A percentile compares a stretch with the other conserved stretches of the same genome.
Evolutionary conservation across 1,284 basidiomycete species (phyloP).

Genomic region (Pisolithus thermaeus): DNA sequence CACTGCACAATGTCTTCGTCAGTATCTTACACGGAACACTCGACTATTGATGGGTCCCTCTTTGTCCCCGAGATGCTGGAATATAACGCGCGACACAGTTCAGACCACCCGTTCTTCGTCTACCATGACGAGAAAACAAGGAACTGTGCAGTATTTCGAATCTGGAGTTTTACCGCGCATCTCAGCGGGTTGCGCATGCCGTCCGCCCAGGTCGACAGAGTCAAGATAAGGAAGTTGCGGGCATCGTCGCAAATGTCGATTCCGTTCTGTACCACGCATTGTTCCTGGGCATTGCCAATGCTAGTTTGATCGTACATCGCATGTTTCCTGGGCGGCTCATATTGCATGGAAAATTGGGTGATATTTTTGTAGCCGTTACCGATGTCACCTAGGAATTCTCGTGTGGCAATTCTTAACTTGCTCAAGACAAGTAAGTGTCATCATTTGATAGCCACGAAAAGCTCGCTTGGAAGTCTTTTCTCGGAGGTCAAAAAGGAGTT

Average conservation of each 20-base stretch:
- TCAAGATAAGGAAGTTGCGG: conserved; percentile 18
- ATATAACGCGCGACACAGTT: conserved; percentile 18
- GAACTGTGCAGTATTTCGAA: conserved; percentile 17
- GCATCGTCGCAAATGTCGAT: conserved; percentile 26
- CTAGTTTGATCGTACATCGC: conserved; percentile 27
- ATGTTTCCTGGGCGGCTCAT: neutral
- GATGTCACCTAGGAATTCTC: conserved; percentile 34
- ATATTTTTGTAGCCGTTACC: conserved; percentile 21
- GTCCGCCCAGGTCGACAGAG: conserved; percentile 18
- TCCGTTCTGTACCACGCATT: conserved; percentile 29
- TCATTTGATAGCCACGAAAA: conserved; percentile 27
- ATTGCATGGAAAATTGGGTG: neutral
- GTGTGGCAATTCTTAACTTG: conserved; percentile 29
- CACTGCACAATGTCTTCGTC: neutral
- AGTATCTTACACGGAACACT: neutral
- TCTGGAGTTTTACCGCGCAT: conserved; percentile 27
- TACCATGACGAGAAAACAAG: conserved; percentile 12
- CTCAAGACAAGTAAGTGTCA: conserved; percentile 25
- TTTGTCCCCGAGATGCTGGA: conserved; percentile 18
- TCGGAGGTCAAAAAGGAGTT: conserved; percentile 21
- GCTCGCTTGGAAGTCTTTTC: conserved; percentile 21
- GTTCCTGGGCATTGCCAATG: conserved; percentile 24
- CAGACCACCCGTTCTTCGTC: conserved; percentile 14
- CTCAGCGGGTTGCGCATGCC: conserved; percentile 25
- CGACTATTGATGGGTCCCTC: conserved; percentile 19